Evolutionary conservation across 148 eudicot species (phyloP).

Genomic region (Cornus suecica): DNA sequence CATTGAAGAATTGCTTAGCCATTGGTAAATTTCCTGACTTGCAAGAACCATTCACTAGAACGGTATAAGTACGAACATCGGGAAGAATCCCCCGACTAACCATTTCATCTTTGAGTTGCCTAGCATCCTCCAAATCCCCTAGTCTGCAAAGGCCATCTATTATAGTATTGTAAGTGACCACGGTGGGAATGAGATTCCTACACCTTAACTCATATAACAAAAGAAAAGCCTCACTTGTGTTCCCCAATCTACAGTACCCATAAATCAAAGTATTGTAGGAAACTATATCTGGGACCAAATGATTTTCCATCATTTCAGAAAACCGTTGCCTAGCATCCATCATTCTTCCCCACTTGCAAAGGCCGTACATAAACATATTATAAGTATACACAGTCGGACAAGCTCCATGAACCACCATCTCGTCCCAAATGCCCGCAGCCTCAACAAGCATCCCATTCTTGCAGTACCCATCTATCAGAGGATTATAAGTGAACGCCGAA

Average conservation of each 20-base stretch:
- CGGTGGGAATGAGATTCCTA: slow-evolving; percentile 37
- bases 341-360: slow-evolving; percentile 41
- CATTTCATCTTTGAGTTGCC: slow-evolving; percentile 49
- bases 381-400: slow-evolving; percentile 42
- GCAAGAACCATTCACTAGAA: slow-evolving; percentile 43
- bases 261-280: slow-evolving; percentile 56
- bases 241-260: slow-evolving; percentile 51
- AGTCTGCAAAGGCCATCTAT: slow-evolving; percentile 42
- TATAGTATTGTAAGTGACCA: slow-evolving; percentile 53
- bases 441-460: slow-evolving; percentile 41
- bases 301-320: slow-evolving; percentile 38
- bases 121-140: slow-evolving; percentile 40
- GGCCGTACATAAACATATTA: slow-evolving; percentile 43
- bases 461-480: slow-evolving; percentile 48
- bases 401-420: slow-evolving; percentile 48
- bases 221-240: slow-evolving; percentile 37
- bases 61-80: slow-evolving; percentile 53
- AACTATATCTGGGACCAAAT: slow-evolving; percentile 42
- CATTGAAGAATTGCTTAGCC: slow-evolving; percentile 37
- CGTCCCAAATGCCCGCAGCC: slow-evolving; percentile 36
- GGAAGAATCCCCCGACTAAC: slow-evolving; percentile 31
- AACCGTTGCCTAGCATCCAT: slow-evolving; percentile 39
- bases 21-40: slow-evolving; percentile 37
- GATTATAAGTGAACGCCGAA: slow-evolving; percentile 49
- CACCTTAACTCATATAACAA: slow-evolving; percentile 36